Conservation (phyloP, 169 alveolate genomes). For the Cystoisospora suis region DNA sequence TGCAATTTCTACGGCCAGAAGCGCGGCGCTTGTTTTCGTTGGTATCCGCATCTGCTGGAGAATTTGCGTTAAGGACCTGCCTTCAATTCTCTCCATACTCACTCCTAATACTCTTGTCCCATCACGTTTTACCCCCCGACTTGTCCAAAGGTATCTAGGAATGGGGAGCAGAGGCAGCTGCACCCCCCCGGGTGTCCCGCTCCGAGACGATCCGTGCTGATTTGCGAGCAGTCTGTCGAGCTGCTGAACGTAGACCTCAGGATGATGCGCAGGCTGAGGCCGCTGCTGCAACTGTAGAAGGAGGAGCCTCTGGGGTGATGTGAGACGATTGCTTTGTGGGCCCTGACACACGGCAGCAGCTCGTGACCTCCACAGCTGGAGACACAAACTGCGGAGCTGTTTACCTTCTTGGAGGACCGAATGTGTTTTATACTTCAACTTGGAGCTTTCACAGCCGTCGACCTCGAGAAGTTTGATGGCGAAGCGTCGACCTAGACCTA, state of each 20-base stretch:
- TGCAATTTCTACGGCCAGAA: conserved; percentile 68
- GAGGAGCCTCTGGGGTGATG: conserved; percentile 19
- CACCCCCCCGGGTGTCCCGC: conserved; percentile 36
- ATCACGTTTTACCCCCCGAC: conserved; percentile 60
- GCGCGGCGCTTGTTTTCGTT: conserved; percentile 59
- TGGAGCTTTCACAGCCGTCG: conserved; percentile 60
- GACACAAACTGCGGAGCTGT: conserved; percentile 67
- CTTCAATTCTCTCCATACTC: conserved; percentile 77
- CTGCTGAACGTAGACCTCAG: conserved; percentile 60
- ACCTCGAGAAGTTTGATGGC: conserved; percentile 73
- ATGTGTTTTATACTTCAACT: conserved; percentile 71
- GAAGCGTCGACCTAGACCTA: conserved; percentile 44
- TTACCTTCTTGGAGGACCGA: conserved; percentile 72
- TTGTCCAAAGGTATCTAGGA: conserved; percentile 74
- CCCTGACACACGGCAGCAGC: conserved; percentile 49
- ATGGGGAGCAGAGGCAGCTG: conserved; percentile 60
- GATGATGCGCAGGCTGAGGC: conserved; percentile 36
- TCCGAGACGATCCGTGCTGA: not conserved
- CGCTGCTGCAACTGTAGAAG: conserved; percentile 56
- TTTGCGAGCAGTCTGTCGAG: conserved; percentile 16
- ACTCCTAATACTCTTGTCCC: conserved; percentile 72
- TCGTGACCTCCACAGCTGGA: conserved; percentile 62
- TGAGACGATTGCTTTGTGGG: conserved; percentile 3
- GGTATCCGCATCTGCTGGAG: conserved; percentile 70
- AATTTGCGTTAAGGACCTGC: conserved; percentile 72